Evolutionary conservation across 1,284 basidiomycete genomes (phyloP).

Genomic region (Thecaphora frezii): DNA sequence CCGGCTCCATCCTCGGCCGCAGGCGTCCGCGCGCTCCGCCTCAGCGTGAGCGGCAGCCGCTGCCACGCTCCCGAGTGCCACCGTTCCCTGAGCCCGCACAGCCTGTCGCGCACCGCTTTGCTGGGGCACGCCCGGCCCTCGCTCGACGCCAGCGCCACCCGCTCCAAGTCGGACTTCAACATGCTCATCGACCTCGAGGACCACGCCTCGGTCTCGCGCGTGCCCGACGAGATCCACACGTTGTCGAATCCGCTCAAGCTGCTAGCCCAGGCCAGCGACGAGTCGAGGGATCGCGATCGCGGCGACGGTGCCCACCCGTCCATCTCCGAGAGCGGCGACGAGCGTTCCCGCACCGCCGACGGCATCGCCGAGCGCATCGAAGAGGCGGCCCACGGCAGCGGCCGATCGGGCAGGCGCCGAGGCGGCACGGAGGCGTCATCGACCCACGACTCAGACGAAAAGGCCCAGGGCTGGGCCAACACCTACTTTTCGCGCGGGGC

Average conservation of each 20-base stretch:
- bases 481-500: slow-evolving; percentile 36
- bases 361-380: not conserved
- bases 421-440: too few relatives aligned
- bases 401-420: not conserved
- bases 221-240: slow-evolving; percentile 26
- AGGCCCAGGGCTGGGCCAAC: slow-evolving; percentile 12
- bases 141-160: not conserved
- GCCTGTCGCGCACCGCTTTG: slow-evolving; percentile 1
- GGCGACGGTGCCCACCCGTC: too few relatives aligned
- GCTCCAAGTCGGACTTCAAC: slow-evolving; percentile 13
- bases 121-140: not conserved
- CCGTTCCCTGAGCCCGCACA: not conserved
- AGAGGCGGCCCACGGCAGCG: not conserved
- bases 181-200: slow-evolving; percentile 36
- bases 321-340: too few relatives aligned
- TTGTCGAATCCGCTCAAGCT: slow-evolving; percentile 34
- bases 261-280: slow-evolving; percentile 29
- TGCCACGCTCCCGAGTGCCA: too few relatives aligned
- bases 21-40: too few relatives aligned
- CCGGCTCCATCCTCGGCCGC: too few relatives aligned
- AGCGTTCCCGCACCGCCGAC: too few relatives aligned
- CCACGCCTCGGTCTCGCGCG: slow-evolving; percentile 14
- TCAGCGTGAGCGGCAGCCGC: not conserved
- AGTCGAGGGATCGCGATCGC: slow-evolving; percentile 1
- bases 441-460: too few relatives aligned